These are phyloP conservation scores for Xylaria palmicola DNA, from an alignment of 495 filamentous ascomycete species.

Conservation along the genomic window DNA sequence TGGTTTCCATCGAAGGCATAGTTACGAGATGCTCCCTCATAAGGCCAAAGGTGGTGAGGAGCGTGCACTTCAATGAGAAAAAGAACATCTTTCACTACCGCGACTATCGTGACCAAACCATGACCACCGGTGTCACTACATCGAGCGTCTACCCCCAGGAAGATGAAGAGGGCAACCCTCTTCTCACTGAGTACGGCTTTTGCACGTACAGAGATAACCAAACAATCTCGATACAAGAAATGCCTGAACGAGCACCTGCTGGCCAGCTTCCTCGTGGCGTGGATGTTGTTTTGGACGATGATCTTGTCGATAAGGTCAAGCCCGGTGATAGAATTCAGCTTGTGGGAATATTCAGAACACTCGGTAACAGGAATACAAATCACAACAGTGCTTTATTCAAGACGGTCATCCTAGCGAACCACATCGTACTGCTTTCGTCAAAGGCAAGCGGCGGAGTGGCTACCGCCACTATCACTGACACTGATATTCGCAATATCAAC, in stretches of 20 bases:
- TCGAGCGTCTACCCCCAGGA: slow-evolving; percentile 92
- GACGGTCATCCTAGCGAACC: slow-evolving; percentile 90
- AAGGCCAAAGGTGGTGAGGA: slow-evolving; percentile 93
- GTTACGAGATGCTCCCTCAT: slow-evolving; percentile 95
- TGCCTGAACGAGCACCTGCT: slow-evolving; percentile 95
- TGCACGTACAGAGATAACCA: slow-evolving; percentile 97
- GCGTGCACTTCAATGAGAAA: slow-evolving; percentile 89
- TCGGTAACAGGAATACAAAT: slow-evolving; percentile 90
- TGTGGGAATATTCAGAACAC: slow-evolving; percentile 87
- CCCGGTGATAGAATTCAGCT: slow-evolving; percentile 95
- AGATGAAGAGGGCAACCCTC: slow-evolving; percentile 76
- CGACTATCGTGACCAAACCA: slow-evolving; percentile 93
- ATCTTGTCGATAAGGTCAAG: slow-evolving; percentile 92
- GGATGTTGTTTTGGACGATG: slow-evolving; percentile 97
- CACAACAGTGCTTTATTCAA: slow-evolving; percentile 88
- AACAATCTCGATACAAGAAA: slow-evolving; percentile 98
- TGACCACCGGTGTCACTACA: slow-evolving; percentile 84
- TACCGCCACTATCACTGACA: slow-evolving; percentile 91
- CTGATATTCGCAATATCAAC: slow-evolving; percentile 97
- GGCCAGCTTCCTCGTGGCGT: slow-evolving; percentile 94
- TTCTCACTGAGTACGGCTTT: slow-evolving; percentile 94
- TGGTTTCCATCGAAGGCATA: slow-evolving; percentile 97
- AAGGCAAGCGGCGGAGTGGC: slow-evolving; percentile 95
- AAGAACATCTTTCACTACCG: slow-evolving; percentile 79
- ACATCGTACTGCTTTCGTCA: slow-evolving; percentile 90